Base-by-base conservation (phyloP, 1,284 basidiomycete species). In the Apiotrichum gamsii region DNA sequence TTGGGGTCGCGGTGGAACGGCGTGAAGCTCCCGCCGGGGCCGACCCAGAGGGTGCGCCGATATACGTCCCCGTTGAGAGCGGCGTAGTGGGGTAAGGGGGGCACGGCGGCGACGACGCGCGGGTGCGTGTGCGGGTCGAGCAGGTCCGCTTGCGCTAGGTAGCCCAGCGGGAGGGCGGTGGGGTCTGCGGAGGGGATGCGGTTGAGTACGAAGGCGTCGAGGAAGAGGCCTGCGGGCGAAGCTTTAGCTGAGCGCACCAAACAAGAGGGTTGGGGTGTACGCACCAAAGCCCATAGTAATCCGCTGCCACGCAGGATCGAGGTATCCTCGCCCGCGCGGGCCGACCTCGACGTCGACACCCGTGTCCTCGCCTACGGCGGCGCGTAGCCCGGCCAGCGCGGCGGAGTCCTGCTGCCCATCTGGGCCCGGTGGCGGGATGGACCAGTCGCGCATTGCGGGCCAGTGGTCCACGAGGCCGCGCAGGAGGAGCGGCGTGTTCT, bases 1-100 rank as follows among this genome's bases (percentile, higher is more conserved):
- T 70, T 69, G 4, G 67, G 68, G 47, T 70, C 68, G 39, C 56
- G 49, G 49, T 70, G 68, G 41, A 69, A 69, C 10, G 67, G 68
- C 13, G 68, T 70, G 34, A 63, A 70, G 33, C 56, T 62, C 6
- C 56, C 56, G 16, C 32, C 31, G 4, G 66, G 67, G 8, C 69
- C 69, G 29, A 70, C 59, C 67, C 67, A 69, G 21, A 70, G 52
- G 23, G 64, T 66, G 34, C 69, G 57, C 13, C 60, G 32, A 45
- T 64, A 69, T 9, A 67, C 24, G 28, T 60, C 60, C 6, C 55
- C 52, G 18, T 50, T 43, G 2, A 54, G 56, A 3, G 39, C 10
- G 10, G 40, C 31, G 46, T 61, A 67, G 44, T 69, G 65, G 2
- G 58, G 51, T 15, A 69, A 44, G 4, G 41, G 28, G 0, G 68